Conservation (phyloP, 2,329 filamentous ascomycete genomes). For the Orbilia ellipsospora region DNA sequence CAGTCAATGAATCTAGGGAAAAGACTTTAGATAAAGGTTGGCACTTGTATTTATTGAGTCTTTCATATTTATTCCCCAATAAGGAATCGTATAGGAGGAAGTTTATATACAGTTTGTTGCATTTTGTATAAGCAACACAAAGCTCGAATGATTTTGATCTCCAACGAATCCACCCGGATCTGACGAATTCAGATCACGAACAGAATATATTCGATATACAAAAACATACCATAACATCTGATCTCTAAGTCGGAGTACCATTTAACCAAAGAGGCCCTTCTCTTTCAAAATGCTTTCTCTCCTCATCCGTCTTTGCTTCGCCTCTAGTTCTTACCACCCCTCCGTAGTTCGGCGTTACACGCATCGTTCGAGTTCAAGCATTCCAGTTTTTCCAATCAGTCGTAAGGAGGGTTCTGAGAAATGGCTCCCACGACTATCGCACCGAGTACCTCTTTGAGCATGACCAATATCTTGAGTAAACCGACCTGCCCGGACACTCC, state of each 20-base stretch:
- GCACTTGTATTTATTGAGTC: no score
- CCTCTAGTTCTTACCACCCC: constrained; percentile 12
- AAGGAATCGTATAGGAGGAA: no score
- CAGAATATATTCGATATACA: not conserved
- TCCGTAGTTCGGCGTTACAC: constrained; percentile 27
- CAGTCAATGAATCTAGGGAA: no score
- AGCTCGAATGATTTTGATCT: no score
- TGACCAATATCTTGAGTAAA: constrained; percentile 28
- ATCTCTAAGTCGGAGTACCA: no score
- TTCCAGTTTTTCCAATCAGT: constrained; percentile 6
- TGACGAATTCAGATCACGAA: not conserved
- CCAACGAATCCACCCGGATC: no score
- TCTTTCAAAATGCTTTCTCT: constrained; percentile 13
- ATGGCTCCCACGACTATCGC: constrained; percentile 22
- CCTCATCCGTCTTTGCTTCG: constrained; percentile 18
- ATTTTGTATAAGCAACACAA: no score
- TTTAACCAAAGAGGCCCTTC: not conserved
- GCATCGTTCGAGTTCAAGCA: constrained; percentile 27
- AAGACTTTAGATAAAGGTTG: no score
- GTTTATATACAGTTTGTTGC: no score
- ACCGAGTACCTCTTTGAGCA: constrained; percentile 19
- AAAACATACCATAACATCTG: not conserved
- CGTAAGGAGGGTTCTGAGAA: not conserved
- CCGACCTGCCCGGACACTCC: constrained; percentile 2
- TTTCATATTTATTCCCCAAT: no score